A percentile compares a stretch with the other conserved stretches of the same genome.
Conservation (phyloP, 192 early-diverging fungal species). For the Hyaloraphidium curvatum region DNA sequence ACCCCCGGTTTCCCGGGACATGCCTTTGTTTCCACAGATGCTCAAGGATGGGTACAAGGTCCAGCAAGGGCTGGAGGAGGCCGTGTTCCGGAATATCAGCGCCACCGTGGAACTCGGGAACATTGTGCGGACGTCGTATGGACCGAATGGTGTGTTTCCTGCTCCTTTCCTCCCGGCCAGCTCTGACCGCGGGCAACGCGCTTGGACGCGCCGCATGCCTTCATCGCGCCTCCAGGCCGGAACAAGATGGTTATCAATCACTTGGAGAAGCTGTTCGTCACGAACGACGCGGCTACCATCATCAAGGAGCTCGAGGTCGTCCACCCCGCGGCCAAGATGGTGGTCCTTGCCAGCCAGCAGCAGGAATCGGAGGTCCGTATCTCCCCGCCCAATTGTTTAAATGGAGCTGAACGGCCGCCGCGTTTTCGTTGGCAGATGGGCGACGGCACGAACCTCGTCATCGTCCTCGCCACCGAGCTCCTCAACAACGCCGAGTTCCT, state of each 20-base stretch:
- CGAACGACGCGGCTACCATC: constrained; percentile 96
- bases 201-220: too few relatives aligned
- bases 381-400: background rate
- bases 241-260: constrained; percentile 99
- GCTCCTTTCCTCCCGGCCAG: background rate
- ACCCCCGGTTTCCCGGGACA: too few relatives aligned
- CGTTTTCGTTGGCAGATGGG: constrained; percentile 60
- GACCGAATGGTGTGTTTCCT: constrained; percentile 82
- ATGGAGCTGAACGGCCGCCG: constrained; percentile 2
- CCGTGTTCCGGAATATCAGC: constrained; percentile 82
- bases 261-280: constrained; percentile 93
- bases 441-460: constrained; percentile 88
- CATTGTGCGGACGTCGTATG: constrained; percentile 85
- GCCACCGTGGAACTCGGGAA: constrained; percentile 85
- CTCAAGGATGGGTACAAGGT: constrained; percentile 95
- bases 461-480: constrained; percentile 85
- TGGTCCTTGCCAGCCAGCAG: constrained; percentile 92
- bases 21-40: constrained; percentile 1
- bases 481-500: constrained; percentile 83
- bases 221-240: constrained; percentile 32
- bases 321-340: constrained; percentile 87
- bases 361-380: constrained; percentile 71
- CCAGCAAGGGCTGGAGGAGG: constrained; percentile 89
- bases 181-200: too few relatives aligned
- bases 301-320: constrained; percentile 93